Base-by-base conservation (phyloP, 2,329 filamentous ascomycete genomes). In the Karstenula rhodostoma region DNA sequence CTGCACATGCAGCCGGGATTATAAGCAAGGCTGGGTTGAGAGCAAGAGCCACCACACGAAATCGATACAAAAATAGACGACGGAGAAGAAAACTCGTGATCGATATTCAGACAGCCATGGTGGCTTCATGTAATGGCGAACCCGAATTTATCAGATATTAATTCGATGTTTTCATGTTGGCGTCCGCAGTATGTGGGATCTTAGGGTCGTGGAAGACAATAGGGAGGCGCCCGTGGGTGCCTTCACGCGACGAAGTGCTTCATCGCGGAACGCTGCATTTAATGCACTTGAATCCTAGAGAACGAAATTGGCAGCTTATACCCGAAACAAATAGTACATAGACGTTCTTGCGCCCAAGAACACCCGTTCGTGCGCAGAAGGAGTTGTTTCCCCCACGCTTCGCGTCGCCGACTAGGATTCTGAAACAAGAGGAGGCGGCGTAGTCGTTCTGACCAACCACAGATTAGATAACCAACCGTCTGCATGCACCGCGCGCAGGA, bases 341-440 rank as follows among this genome's bases (percentile, higher is more conserved):
- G 42, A 44, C 23, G 6, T 17, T 10, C 22, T 22, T 27, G 23
- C 44, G 44, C 44, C 44, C 44, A 47, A 25, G 25, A 47, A 47
- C 44, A 47, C 44, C 22, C 13, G 25, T 47, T 27, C 25, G 44
- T 17, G 22, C 44, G 44, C 25, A 22, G 3, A 27, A 47, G 22
- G 48, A 19, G 48, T 51, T 19, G 48, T 49, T 49, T 33, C n/a
- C 47, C 47, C 27, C 48, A 51, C 23, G 44, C 22, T 22, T 47
- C 25, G 44, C 29, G 48, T 19, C 33, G 48, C 33, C 19, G 29
- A 51, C 48, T 13, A 22, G 48, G 48, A 22, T 51, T 19, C 19
- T 51, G 48, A 51, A 35, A 51, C 48, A 23, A 8, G 27, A 51
- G 48, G 48, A 35, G 48, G 48, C 48, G 48, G 48, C 48, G 48